Base-by-base conservation (phyloP, 2,329 filamentous ascomycete species). In the Apiospora rasikravindrae region DNA sequence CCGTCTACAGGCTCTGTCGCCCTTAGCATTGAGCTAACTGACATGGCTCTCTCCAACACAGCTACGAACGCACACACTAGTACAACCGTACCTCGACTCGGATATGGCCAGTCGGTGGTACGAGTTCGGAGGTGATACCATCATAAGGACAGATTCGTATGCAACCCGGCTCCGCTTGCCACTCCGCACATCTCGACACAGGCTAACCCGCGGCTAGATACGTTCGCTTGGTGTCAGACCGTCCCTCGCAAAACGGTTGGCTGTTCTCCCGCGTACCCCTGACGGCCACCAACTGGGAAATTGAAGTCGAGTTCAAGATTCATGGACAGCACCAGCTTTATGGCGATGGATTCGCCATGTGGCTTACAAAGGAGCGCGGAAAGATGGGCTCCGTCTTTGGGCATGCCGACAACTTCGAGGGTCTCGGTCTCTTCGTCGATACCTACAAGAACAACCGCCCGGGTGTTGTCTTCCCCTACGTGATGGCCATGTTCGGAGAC, bases 401-500 rank as follows among this genome's bases (percentile, higher is more conserved):
- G 69, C 92, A 92, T 76, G 87, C 88, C 42, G 96, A 99, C 84
- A 90, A 90, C 75, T 99, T 98, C 78, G 96, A 99, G 82, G 96
- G 96, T 5, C 88, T 99, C 67, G 96, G 95, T 71, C 89, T 99
- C 83, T 98, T 98, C 86, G 90, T 99, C 85, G 96, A 99, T 82
- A 99, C 96, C 64, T 99, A 99, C 88, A 99, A 99, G 91, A 99
- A 99, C 87, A 98, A 98, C 86, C 91, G 96, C 19, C 96, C 96
- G 0, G 96, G 96, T 61, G 93, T 94, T 57, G 93, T 98, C 67
- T 99, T 99, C 84, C 96, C 96, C 69, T 98, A 98, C 81, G 93
- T 99, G 79, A 98, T 98, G 95, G 96, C 95, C 74, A 98, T 98
- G 96, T 88, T 95, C 77, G 96, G 96, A 73, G 96, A 99, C 82